A percentile compares a stretch with the other conserved stretches of the same genome.
Evolutionary conservation across 2,329 filamentous ascomycete genomes (phyloP).

Genomic region (Fusarium sp.): DNA sequence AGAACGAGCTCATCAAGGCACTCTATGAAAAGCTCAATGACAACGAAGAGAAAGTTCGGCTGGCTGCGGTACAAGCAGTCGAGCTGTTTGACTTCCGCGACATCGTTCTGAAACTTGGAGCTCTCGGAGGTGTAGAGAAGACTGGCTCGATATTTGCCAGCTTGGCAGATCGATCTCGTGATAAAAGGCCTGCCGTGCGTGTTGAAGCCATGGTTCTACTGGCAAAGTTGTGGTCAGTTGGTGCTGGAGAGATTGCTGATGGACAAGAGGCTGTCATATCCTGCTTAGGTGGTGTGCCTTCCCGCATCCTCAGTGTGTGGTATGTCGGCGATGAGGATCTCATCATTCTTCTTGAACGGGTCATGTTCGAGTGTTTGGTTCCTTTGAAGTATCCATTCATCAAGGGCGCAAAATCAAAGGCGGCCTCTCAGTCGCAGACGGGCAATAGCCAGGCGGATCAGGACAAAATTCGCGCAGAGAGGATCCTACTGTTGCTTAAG

Average conservation of each 20-base stretch:
- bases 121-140: slow-evolving; percentile 78
- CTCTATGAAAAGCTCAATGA: slow-evolving; percentile 87
- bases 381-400: slow-evolving; percentile 85
- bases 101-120: slow-evolving; percentile 83
- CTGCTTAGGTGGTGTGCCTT: slow-evolving; percentile 84
- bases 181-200: slow-evolving; percentile 83
- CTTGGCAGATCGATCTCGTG: slow-evolving; percentile 88
- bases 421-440: slow-evolving; percentile 65
- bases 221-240: slow-evolving; percentile 93
- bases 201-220: slow-evolving; percentile 88
- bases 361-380: slow-evolving; percentile 88
- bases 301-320: slow-evolving; percentile 85
- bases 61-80: slow-evolving; percentile 88
- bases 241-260: slow-evolving; percentile 84
- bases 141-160: slow-evolving; percentile 82
- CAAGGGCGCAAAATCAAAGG: slow-evolving; percentile 69
- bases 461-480: slow-evolving; percentile 83
- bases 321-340: slow-evolving; percentile 92
- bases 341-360: slow-evolving; percentile 84
- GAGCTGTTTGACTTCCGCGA: slow-evolving; percentile 83
- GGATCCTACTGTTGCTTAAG: slow-evolving; percentile 84
- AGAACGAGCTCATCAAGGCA: slow-evolving; percentile 77
- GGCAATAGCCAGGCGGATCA: slow-evolving; percentile 67
- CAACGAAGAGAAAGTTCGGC: slow-evolving; percentile 88
- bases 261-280: slow-evolving; percentile 81